These are phyloP conservation scores for Rhynchospora breviuscula DNA, from an alignment of 176 grass and related monocot species.

Conservation along the genomic window DNA sequence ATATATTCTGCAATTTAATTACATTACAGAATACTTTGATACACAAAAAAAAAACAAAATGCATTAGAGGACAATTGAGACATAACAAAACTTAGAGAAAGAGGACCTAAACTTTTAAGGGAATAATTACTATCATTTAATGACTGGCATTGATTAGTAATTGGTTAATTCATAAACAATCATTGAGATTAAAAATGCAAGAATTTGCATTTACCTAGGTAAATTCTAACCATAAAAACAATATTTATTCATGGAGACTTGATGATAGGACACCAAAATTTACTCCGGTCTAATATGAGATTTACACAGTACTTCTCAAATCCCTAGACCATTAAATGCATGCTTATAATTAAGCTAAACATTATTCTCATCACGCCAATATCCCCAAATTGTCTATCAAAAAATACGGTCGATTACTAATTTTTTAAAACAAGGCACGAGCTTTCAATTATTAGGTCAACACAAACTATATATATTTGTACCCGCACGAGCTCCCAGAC, in stretches of 20 bases:
- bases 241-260: neutral
- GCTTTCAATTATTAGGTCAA: neutral
- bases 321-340: slow-evolving; percentile 9
- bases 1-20: neutral
- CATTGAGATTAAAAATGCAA: neutral
- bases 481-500: neutral
- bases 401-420: neutral
- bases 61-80: neutral
- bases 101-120: neutral
- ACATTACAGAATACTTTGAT: neutral
- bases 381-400: neutral
- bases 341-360: neutral
- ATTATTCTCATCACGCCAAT: neutral
- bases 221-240: neutral
- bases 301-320: neutral
- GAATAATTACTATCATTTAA: neutral
- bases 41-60: neutral
- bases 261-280: neutral
- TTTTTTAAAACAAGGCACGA: neutral
- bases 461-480: neutral
- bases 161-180: neutral
- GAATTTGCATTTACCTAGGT: slow-evolving; percentile 18
- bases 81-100: neutral
- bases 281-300: neutral
- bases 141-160: neutral